phyloP scores from a whole-genome alignment of 2,329 filamentous ascomycete species.

The Claviceps sp. region DNA sequence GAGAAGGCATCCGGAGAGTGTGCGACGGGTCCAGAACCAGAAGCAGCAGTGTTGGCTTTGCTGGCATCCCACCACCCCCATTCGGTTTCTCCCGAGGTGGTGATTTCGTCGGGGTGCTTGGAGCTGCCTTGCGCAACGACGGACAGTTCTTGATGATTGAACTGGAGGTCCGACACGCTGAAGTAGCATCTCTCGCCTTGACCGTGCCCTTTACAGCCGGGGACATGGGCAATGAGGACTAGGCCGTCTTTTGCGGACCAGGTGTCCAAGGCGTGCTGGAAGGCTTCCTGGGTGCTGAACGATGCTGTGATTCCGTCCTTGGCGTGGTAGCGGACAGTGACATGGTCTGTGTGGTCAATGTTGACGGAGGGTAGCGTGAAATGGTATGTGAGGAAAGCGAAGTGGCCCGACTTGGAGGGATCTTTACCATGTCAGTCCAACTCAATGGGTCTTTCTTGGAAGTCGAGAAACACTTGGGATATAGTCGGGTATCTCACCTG shows the following conservation, averaged over 20 bases:
- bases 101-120: slow-evolving; percentile 12
- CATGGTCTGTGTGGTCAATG: slow-evolving; percentile 15
- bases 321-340: slow-evolving; percentile 7
- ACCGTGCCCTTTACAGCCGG: slow-evolving; percentile 14
- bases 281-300: slow-evolving; percentile 12
- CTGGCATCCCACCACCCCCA: slow-evolving; percentile 14
- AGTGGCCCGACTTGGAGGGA: slow-evolving; percentile 12
- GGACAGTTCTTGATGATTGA: slow-evolving; percentile 6
- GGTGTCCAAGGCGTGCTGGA: slow-evolving; percentile 10
- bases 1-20: neutral
- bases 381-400: slow-evolving; percentile 15
- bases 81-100: slow-evolving; percentile 11
- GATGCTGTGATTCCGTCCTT: slow-evolving; percentile 3
- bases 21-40: neutral
- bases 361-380: slow-evolving; percentile 17
- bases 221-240: slow-evolving; percentile 14
- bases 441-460: no score
- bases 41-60: neutral
- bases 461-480: no score
- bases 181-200: slow-evolving; percentile 19
- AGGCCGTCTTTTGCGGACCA: slow-evolving; percentile 11
- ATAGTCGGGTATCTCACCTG: slow-evolving; percentile 3
- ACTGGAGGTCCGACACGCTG: slow-evolving; percentile 10
- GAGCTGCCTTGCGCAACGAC: slow-evolving; percentile 11
- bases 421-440: slow-evolving; percentile 5